These are phyloP conservation scores for Prunus yedoensis DNA, from an alignment of 331 rosid species.

Conservation along the genomic window DNA sequence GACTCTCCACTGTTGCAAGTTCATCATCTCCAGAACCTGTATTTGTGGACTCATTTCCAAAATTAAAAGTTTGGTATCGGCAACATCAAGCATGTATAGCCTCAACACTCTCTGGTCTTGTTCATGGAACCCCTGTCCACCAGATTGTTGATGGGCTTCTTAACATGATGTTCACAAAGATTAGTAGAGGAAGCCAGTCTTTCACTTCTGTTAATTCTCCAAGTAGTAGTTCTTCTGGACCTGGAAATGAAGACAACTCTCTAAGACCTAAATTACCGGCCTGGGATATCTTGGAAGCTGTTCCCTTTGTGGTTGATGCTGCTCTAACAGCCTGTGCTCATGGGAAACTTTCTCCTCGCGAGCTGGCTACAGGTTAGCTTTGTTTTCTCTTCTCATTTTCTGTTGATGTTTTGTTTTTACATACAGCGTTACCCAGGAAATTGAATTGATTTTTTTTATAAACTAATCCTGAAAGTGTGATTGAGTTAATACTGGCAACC, in stretches of 20 bases:
- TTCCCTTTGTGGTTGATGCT: slow-evolving; percentile 96
- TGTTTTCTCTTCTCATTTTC: slow-evolving; percentile 3
- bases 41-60: slow-evolving; percentile 94
- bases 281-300: slow-evolving; percentile 95
- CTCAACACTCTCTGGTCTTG: slow-evolving; percentile 96
- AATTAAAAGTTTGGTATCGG: slow-evolving; percentile 87
- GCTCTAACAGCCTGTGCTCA: slow-evolving; percentile 98
- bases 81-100: slow-evolving; percentile 99
- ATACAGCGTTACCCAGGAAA: neutral
- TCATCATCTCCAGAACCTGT: slow-evolving; percentile 73
- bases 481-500: neutral
- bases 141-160: slow-evolving; percentile 95
- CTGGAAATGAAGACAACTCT: slow-evolving; percentile 65
- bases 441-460: neutral
- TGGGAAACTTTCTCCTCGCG: slow-evolving; percentile 93
- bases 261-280: slow-evolving; percentile 89
- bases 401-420: slow-evolving; percentile 21
- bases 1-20: slow-evolving; percentile 77
- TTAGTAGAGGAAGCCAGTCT: slow-evolving; percentile 65
- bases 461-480: neutral
- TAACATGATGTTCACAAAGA: slow-evolving; percentile 82
- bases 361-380: slow-evolving; percentile 87
- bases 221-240: slow-evolving; percentile 91
- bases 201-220: slow-evolving; percentile 63
- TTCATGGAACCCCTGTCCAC: slow-evolving; percentile 94